phyloP scores from a whole-genome alignment of 768 basidiomycete species.

The Tricholoma hemisulphureum region DNA sequence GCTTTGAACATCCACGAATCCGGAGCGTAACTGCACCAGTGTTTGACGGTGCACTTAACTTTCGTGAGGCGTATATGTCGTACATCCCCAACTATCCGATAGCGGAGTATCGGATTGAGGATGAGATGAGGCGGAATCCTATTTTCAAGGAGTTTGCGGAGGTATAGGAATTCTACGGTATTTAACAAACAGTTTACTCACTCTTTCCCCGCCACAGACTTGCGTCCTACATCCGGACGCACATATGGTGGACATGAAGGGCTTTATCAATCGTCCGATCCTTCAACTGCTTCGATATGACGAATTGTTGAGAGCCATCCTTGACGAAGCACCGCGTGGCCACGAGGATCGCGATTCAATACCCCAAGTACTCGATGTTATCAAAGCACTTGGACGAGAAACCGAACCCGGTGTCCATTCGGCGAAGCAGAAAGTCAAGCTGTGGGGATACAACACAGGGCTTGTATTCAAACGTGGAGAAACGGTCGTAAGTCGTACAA shows the following conservation, averaged over 20 bases:
- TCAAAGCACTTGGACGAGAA: conserved; percentile 82
- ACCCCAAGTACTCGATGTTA: conserved; percentile 84
- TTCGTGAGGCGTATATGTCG: conserved; percentile 89
- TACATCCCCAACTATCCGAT: conserved; percentile 93
- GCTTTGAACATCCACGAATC: conserved; percentile 82
- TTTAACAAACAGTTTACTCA: conserved; percentile 18
- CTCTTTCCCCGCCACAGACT: conserved; percentile 25
- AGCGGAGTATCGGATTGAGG: conserved; percentile 82
- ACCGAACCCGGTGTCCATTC: conserved; percentile 83
- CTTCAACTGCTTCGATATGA: conserved; percentile 86
- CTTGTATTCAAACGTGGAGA: conserved; percentile 79
- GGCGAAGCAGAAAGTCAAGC: conserved; percentile 84
- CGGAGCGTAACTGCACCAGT: conserved; percentile 81
- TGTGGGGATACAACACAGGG: conserved; percentile 81
- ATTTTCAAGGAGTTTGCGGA: conserved; percentile 80
- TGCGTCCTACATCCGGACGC: conserved; percentile 69
- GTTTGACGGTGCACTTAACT: conserved; percentile 86
- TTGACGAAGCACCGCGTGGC: conserved; percentile 69
- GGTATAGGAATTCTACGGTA: conserved; percentile 38
- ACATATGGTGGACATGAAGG: conserved; percentile 84
- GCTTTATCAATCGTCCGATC: conserved; percentile 88
- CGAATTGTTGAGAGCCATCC: conserved; percentile 73
- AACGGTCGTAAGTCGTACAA: conserved; percentile 45
- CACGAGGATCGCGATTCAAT: conserved; percentile 82
- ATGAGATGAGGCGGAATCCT: conserved; percentile 79